Evolutionary conservation across 768 basidiomycete genomes (phyloP), one percentile per base, ranked within the genome.

Genomic region (Phaeotremella fagi): DNA sequence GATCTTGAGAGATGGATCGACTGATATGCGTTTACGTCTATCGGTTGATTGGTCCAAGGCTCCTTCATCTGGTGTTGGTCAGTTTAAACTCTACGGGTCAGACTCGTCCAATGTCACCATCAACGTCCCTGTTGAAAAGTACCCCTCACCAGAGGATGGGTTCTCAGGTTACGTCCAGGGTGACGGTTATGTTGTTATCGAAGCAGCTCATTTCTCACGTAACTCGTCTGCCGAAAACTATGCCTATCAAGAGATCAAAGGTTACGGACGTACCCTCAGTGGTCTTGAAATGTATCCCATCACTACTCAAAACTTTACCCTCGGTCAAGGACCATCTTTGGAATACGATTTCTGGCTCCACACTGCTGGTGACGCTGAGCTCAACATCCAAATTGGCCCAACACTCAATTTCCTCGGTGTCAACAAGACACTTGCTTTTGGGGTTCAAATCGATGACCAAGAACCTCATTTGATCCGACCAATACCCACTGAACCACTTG

Each of bases 121-220:
- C 31, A 23, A 45, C 6, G 54, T 57, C 6, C 66, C 68, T 5
- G 46, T 61, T 36, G 50, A 42, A 23, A 55, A 55, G 23, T 55
- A 58, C 7, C 27, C 43, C 12, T 20, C 55, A 3, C 58, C 59
- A 23, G 54, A 54, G 7, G 33, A 42, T 14, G 61, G 61, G 27
- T 70, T 57, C 45, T 36, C 60, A 63, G 82, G 83, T 3, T 83
- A 84, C 58, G 79, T 86, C 23, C 83, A 86, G 57, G 82, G 79
- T 22, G 78, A 81, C 37, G 83, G 84, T 14, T 81, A 79, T 20
- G 76, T 86, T 33, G 81, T 82, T 0, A 83, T 85, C 25, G 84
- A 87, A 62, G 85, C 84, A 28, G 82, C 79, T 1, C 84, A 86
- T 66, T 76, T 80, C 0, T 73, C 79, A 1, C 76, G 80, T 4